phyloP scores from a whole-genome alignment of 202 grass and related monocot species.

The Zizania palustris region DNA sequence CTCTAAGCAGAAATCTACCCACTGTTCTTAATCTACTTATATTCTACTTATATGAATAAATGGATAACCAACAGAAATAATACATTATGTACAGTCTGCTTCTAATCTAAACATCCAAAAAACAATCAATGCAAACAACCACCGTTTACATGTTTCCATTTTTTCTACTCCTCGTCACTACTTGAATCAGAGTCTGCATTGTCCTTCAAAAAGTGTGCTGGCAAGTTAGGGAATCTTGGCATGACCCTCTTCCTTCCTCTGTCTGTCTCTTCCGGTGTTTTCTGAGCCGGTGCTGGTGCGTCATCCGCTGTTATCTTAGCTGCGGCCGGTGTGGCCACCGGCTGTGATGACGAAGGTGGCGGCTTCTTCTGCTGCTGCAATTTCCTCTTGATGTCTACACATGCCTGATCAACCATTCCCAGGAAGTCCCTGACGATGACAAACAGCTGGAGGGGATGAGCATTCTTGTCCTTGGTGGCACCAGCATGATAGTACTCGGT shows the following conservation, averaged over 20 bases:
- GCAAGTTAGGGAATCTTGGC: constrained; percentile 92
- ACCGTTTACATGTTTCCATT: constrained; percentile 40
- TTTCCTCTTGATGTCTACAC: constrained; percentile 82
- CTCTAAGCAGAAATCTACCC: constrained; percentile 10
- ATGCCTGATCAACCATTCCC: constrained; percentile 92
- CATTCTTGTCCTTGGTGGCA: constrained; percentile 65
- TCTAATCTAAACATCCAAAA: constrained; percentile 60
- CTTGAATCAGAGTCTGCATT: constrained; percentile 77
- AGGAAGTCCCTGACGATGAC: constrained; percentile 90
- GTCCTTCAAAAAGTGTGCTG: constrained; percentile 75
- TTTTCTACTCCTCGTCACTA: constrained; percentile 68
- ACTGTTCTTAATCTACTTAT: constrained; percentile 6
- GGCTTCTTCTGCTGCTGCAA: constrained; percentile 76
- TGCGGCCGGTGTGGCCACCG: not conserved
- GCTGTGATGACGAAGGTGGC: constrained; percentile 31
- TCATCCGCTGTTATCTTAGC: constrained; percentile 28
- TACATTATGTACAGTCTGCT: constrained; percentile 70
- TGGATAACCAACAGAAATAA: constrained; percentile 51
- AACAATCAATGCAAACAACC: constrained; percentile 64
- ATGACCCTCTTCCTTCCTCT: constrained; percentile 65
- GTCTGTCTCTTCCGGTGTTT: constrained; percentile 50
- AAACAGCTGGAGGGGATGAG: constrained; percentile 80
- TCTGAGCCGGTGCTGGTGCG: constrained; percentile 48
- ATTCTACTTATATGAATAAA: constrained; percentile 38
- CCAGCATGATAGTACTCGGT: constrained; percentile 91